Evolutionary conservation across 2,329 filamentous ascomycete genomes (phyloP), one percentile per base, ranked within the genome.

Genomic region (Septoria linicola): DNA sequence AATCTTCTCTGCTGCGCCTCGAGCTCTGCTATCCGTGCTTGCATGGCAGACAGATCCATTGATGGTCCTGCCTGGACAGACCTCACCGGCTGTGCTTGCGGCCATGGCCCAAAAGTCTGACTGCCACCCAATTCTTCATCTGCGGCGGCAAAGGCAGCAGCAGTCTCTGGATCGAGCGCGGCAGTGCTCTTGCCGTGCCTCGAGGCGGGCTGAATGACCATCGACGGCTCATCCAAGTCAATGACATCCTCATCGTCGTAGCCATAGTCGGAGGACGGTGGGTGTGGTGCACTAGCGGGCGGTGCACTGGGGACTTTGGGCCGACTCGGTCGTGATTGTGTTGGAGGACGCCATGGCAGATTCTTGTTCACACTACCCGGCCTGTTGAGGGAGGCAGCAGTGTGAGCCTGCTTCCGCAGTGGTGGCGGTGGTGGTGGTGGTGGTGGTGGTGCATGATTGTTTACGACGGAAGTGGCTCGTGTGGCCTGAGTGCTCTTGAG

Each of bases 231-330:
- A 56, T 76, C 70, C 41, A 77, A 66, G 44, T 76, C 72, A 50
- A 76, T 68, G 8, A 76, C 67, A 51, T 71, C 66, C 53, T 73
- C 74, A 35, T 75, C 70, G 48, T 74, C 73, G 41, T 72, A 66
- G 41, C 73, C 73, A 59, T 76, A 75, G 59, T 76, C 73, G 3
- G 68, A 70, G 1, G 68, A 69, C 2, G 64, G 63, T 2, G 61
- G 62, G 1, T 58, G 56, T 3, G 59, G 59, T 4, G 59, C 60
- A 39, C 57, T 62, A 17, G 59, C 41, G 6, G 60, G 59, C n/a
- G 61, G 61, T 2, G 54, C 58, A 37, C 36, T 53, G 19, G 45
- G 44, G 3, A 51, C 21, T n/a, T 53, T 40, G 30, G 42, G 21
- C 36, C 53, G 57, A 20, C 46, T 50, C 3, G 49, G 42, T 34